These are phyloP conservation scores for Angomonas ambiguus DNA, from an alignment of 208 protist species.

Conservation along the genomic window DNA sequence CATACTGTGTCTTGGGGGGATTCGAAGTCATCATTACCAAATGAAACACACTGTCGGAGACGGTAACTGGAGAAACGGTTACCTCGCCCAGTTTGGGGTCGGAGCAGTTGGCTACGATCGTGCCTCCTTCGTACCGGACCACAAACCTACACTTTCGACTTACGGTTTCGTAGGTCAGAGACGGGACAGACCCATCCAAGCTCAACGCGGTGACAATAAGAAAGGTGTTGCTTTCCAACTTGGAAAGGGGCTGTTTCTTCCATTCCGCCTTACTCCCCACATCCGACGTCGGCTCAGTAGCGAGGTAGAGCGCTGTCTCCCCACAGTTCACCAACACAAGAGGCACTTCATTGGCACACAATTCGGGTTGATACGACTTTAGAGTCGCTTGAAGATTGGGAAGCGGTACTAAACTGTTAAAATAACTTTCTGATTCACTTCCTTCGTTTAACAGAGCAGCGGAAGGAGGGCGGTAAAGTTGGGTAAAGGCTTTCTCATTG, in stretches of 20 bases:
- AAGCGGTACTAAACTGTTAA: not conserved
- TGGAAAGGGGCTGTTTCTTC: constrained; percentile 18
- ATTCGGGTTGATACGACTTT: not conserved
- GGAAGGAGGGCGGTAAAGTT: constrained; percentile 11
- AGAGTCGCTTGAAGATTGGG: not conserved
- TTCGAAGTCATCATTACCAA: constrained; percentile 11
- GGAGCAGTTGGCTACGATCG: not conserved
- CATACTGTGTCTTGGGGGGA: not conserved
- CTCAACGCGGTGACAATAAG: constrained; percentile 16
- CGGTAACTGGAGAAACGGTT: constrained; percentile 3
- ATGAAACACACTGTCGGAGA: not conserved
- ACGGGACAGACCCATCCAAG: constrained; percentile 3
- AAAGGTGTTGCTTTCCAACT: constrained; percentile 29
- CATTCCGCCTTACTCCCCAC: not conserved
- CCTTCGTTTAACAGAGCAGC: not conserved
- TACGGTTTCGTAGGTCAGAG: constrained; percentile 33
- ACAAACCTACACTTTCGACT: constrained; percentile 30
- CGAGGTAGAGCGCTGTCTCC: constrained; percentile 18
- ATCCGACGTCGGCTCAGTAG: not conserved
- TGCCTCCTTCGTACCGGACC: not conserved
- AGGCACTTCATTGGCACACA: not conserved
- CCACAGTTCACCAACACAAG: constrained; percentile 26
- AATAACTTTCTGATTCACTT: constrained; percentile 5
- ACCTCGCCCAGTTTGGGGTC: not conserved
- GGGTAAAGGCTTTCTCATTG: constrained; percentile 32